These are phyloP conservation scores for Globisporangium radiosum DNA, from an alignment of 352 stramenopile species.

Conservation along the genomic window DNA sequence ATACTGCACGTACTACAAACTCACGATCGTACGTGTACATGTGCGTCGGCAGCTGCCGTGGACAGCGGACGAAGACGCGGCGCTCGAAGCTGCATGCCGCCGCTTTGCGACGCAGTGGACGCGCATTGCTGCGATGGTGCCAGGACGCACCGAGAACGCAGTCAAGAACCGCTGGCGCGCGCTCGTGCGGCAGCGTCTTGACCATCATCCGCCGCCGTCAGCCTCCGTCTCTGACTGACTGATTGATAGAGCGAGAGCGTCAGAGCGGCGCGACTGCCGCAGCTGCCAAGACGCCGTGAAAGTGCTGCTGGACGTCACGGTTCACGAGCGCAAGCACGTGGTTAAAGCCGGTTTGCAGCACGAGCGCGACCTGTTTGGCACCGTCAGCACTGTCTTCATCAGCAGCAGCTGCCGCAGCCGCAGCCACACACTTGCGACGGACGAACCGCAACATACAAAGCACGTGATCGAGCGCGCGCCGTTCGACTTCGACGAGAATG, in stretches of 20 bases:
- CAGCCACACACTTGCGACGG: constrained; percentile 43
- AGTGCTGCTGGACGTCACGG: constrained; percentile 37
- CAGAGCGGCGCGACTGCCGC: constrained; percentile 36
- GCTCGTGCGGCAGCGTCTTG: constrained; percentile 9
- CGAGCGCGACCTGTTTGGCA: constrained; percentile 6
- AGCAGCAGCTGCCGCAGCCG: background rate
- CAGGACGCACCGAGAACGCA: constrained; percentile 44
- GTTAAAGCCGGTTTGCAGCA: constrained; percentile 39
- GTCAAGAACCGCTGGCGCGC: constrained; percentile 70
- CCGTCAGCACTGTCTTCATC: background rate
- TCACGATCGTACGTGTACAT: background rate
- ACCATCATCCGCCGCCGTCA: background rate
- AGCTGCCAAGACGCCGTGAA: constrained; percentile 34
- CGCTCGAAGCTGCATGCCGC: constrained; percentile 19
- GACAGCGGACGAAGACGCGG: constrained; percentile 38
- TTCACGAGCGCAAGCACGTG: constrained; percentile 56
- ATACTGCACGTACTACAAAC: background rate
- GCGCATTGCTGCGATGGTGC: constrained; percentile 34
- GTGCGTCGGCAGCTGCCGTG: constrained; percentile 29
- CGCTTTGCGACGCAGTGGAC: constrained; percentile 36
- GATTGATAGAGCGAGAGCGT: background rate
- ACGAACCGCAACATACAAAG: constrained; percentile 69
- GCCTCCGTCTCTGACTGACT: too few relatives aligned
- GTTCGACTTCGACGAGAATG: constrained; percentile 67
- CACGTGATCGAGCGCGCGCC: constrained; percentile 38